Conservation (phyloP, 2,329 filamentous ascomycete genomes). For the Neodidymelliopsis sp. region DNA sequence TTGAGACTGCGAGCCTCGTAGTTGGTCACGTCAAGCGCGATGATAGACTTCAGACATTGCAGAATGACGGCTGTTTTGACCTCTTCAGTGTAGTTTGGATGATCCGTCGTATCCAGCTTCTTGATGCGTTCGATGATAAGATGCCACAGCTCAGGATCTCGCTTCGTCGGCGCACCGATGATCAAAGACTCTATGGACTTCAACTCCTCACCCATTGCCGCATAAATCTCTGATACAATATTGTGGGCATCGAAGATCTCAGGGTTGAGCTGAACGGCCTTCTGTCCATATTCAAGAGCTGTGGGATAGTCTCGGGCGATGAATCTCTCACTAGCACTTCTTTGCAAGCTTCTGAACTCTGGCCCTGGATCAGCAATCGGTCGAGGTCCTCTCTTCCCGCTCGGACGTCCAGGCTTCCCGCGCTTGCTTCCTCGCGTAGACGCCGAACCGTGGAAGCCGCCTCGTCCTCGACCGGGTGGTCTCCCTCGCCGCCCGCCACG, state of each 20-base stretch:
- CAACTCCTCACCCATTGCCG: slow-evolving; percentile 62
- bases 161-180: slow-evolving; percentile 64
- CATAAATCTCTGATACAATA: slow-evolving; percentile 66
- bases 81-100: slow-evolving; percentile 38
- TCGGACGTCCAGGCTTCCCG: slow-evolving; percentile 36
- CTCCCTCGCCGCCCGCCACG: slow-evolving; percentile 37
- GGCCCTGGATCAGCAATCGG: slow-evolving; percentile 72
- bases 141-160: slow-evolving; percentile 64
- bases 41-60: slow-evolving; percentile 54
- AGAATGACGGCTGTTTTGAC: slow-evolving; percentile 39
- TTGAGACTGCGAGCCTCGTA: slow-evolving; percentile 63
- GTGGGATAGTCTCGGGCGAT: slow-evolving; percentile 67
- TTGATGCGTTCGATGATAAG: slow-evolving; percentile 63
- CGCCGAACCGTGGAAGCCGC: slow-evolving; percentile 24
- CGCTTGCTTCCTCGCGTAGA: slow-evolving; percentile 34
- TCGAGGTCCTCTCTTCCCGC: slow-evolving; percentile 51
- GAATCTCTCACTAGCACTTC: slow-evolving; percentile 72
- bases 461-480: slow-evolving; percentile 34
- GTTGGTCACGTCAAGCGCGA: slow-evolving; percentile 60
- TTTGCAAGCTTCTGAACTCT: slow-evolving; percentile 73
- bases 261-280: slow-evolving; percentile 59
- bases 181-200: slow-evolving; percentile 65
- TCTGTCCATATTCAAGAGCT: slow-evolving; percentile 42
- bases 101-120: slow-evolving; percentile 51
- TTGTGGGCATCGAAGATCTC: slow-evolving; percentile 69